These are phyloP conservation scores for Penicillium daleae DNA, from an alignment of 495 filamentous ascomycete genomes.

Conservation along the genomic window DNA sequence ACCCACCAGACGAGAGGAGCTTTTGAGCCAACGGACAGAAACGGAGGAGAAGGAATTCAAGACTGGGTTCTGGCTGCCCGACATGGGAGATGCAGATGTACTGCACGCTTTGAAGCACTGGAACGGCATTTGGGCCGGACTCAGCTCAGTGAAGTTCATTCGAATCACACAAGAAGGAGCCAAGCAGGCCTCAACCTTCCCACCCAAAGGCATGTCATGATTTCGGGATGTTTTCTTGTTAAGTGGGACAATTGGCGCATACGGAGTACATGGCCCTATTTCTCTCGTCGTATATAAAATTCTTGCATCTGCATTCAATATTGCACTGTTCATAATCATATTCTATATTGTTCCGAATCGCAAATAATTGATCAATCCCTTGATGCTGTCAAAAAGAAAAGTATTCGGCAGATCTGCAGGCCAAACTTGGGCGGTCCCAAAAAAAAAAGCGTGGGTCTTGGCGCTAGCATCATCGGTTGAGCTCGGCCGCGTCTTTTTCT, in stretches of 20 bases:
- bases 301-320: not conserved
- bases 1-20: conserved; percentile 73
- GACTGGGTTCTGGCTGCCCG: conserved; percentile 79
- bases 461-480: conserved; percentile 47
- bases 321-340: not conserved
- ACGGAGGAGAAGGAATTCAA: conserved; percentile 78
- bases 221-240: conserved; percentile 17
- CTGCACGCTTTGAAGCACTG: conserved; percentile 57
- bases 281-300: conserved; percentile 5
- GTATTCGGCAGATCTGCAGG: conserved; percentile 23
- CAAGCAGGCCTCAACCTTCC: conserved; percentile 64
- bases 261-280: conserved; percentile 18
- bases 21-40: conserved; percentile 69
- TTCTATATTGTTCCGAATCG: too few relatives aligned
- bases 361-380: not conserved
- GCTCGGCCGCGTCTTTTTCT: conserved; percentile 27
- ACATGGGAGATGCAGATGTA: conserved; percentile 59
- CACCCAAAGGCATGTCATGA: conserved; percentile 65
- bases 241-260: conserved; percentile 34
- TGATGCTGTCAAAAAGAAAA: not conserved
- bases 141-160: conserved; percentile 63
- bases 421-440: conserved; percentile 22
- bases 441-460: conserved; percentile 34
- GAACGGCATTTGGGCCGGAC: conserved; percentile 64
- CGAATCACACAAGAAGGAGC: conserved; percentile 62